Percentiles rank a stretch among this genome's conserved stretches.
Conservation (phyloP, 495 filamentous ascomycete species). For the Penicillium diatomitis region DNA sequence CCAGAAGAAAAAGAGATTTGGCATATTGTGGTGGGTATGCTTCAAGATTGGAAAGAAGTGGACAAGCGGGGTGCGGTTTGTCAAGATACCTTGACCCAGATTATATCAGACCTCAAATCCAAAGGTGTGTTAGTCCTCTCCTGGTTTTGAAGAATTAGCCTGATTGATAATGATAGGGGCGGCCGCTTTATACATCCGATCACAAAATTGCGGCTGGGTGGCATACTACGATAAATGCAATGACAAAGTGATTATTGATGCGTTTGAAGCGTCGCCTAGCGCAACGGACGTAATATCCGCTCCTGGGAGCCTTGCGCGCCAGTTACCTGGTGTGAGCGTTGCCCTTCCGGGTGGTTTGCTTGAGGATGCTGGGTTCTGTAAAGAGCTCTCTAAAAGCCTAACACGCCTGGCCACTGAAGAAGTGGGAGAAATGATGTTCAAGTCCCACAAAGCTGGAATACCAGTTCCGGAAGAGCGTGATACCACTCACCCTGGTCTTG, state of each 20-base stretch:
- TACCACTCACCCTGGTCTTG: constrained; percentile 2
- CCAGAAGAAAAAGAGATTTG: neutral
- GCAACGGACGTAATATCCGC: constrained; percentile 4
- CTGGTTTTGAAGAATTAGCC: neutral
- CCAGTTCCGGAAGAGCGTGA: constrained; percentile 1
- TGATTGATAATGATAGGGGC: constrained; percentile 7
- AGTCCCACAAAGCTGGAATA: neutral
- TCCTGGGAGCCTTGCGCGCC: constrained; percentile 2
- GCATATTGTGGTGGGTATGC: constrained; percentile 1
- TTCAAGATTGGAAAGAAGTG: constrained; percentile 6
- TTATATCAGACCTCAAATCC: constrained; percentile 1
- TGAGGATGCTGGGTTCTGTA: constrained; percentile 6
- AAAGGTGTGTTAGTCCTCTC: constrained; percentile 3
- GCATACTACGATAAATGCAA: constrained; percentile 4
- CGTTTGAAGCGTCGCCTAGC: constrained; percentile 9
- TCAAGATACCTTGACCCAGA: constrained; percentile 1
- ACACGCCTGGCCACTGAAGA: constrained; percentile 5
- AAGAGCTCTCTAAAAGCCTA: constrained; percentile 3
- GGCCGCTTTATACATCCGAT: constrained; percentile 7
- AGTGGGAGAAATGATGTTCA: constrained; percentile 7
- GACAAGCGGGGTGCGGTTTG: constrained; percentile 3
- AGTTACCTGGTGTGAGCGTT: constrained; percentile 9
- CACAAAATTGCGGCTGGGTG: constrained; percentile 14
- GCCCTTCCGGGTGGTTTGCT: constrained; percentile 4
- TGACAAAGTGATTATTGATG: constrained; percentile 11